These are phyloP conservation scores for Decorospora gaudefroyi DNA, from an alignment of 2,329 filamentous ascomycete genomes.

Conservation along the genomic window DNA sequence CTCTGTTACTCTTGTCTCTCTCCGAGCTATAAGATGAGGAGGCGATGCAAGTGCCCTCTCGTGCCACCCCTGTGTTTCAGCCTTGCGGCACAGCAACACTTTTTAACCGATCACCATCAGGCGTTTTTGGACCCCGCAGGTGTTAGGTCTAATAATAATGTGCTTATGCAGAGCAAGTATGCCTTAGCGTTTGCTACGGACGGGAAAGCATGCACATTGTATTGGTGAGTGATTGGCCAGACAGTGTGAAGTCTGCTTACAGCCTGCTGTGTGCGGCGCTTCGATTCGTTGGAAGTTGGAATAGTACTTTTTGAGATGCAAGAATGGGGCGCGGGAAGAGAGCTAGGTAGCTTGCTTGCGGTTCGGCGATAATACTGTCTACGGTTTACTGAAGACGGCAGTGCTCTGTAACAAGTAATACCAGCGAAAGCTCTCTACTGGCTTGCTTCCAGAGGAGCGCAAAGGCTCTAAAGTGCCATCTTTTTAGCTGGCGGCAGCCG, in stretches of 20 bases:
- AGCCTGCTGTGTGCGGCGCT: background rate
- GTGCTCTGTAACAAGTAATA: no score
- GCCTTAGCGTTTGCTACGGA: background rate
- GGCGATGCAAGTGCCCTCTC: slow-evolving; percentile 6
- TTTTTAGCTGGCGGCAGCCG: no score
- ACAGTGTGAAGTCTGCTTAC: background rate
- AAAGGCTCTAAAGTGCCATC: no score
- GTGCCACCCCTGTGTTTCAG: slow-evolving; percentile 21
- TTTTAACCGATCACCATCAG: slow-evolving; percentile 3
- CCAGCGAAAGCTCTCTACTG: no score
- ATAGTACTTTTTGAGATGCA: background rate
- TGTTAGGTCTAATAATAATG: background rate
- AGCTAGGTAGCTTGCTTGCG: background rate
- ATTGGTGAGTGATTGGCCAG: background rate
- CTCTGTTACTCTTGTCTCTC: slow-evolving; percentile 3
- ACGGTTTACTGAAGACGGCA: no score
- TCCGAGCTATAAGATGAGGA: slow-evolving; percentile 8
- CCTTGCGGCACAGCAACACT: slow-evolving; percentile 32
- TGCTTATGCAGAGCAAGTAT: background rate
- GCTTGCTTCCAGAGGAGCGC: no score
- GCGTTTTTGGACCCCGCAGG: slow-evolving; percentile 12
- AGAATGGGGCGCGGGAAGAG: background rate
- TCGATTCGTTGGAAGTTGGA: background rate
- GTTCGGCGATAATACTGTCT: no score
- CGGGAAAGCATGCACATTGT: background rate